phyloP scores from a whole-genome alignment of 1,284 basidiomycete species.

The Amylostereum areolatum region DNA sequence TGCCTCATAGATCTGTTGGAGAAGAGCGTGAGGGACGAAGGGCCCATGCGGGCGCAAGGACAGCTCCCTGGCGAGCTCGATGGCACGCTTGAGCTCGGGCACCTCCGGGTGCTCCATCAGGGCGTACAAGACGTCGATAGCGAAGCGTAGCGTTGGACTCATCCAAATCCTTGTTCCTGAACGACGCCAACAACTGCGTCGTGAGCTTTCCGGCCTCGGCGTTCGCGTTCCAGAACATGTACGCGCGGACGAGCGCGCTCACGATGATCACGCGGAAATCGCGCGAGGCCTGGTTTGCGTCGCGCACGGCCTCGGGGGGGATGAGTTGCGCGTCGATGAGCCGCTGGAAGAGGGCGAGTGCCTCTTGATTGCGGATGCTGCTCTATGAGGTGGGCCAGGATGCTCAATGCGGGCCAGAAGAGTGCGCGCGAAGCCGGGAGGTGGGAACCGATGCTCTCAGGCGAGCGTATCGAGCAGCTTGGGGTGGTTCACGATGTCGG shows the following conservation, averaged over 20 bases:
- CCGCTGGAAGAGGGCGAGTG: conserved; percentile 8
- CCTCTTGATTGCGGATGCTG: conserved; percentile 1
- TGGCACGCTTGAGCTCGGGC: conserved; percentile 11
- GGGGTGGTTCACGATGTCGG: background rate
- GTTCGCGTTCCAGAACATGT: conserved; percentile 13
- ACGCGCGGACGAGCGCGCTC: conserved; percentile 12
- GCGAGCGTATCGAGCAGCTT: background rate
- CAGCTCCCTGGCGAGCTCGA: conserved; percentile 8
- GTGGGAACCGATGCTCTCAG: too few relatives aligned
- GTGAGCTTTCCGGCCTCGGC: conserved; percentile 6
- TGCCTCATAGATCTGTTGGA: conserved; percentile 22
- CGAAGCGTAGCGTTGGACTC: conserved; percentile 1
- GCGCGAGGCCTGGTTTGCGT: conserved; percentile 7
- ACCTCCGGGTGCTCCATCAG: conserved; percentile 14
- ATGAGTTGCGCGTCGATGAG: conserved; percentile 10
- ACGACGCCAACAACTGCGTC: background rate
- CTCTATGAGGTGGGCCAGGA: conserved; percentile 5
- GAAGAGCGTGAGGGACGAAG: conserved; percentile 11
- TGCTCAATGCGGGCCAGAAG: conserved; percentile 1
- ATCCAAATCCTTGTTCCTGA: background rate
- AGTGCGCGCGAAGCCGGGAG: background rate
- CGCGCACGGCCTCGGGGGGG: conserved; percentile 14
- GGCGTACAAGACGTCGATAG: conserved; percentile 10
- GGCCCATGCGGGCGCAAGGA: conserved; percentile 8
- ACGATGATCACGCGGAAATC: conserved; percentile 12